Percentiles rank a stretch among this genome's conserved stretches.
phyloP scores from a whole-genome alignment of 2,329 filamentous ascomycete species.

The Macrophomina phaseolina region DNA sequence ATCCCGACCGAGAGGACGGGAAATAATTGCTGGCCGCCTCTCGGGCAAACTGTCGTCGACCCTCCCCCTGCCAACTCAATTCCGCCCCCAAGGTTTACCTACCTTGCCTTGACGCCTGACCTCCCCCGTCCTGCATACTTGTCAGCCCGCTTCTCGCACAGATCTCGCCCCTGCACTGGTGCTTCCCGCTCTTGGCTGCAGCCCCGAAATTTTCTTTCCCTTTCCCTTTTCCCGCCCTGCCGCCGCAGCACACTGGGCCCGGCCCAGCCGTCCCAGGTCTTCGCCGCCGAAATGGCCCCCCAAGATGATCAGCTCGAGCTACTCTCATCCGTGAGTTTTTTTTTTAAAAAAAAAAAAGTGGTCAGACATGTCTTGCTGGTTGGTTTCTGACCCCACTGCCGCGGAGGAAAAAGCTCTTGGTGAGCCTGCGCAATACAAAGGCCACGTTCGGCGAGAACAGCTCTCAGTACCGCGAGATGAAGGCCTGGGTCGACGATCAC shows the following conservation, averaged over 20 bases:
- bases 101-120: background rate
- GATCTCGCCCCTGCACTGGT: background rate
- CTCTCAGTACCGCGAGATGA: constrained; percentile 39
- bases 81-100: background rate
- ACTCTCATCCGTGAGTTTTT: constrained; percentile 12
- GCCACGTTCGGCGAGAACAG: constrained; percentile 41
- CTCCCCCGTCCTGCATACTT: background rate
- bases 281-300: constrained; percentile 9
- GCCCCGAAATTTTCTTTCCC: background rate
- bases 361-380: background rate
- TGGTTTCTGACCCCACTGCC: constrained; percentile 14
- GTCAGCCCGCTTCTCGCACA: background rate
- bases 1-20: background rate
- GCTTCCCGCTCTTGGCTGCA: constrained; percentile 1
- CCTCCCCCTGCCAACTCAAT: background rate
- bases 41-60: background rate
- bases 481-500: constrained; percentile 41
- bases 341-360: background rate
- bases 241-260: background rate
- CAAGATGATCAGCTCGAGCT: constrained; percentile 13
- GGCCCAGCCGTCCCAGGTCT: background rate
- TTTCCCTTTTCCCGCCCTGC: too few species aligned
- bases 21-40: background rate
- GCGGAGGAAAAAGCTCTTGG: constrained; percentile 36
- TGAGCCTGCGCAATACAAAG: constrained; percentile 42